Evolutionary conservation across 352 stramenopile species (phyloP).

Genomic region (Aphanomyces cochlioides): DNA sequence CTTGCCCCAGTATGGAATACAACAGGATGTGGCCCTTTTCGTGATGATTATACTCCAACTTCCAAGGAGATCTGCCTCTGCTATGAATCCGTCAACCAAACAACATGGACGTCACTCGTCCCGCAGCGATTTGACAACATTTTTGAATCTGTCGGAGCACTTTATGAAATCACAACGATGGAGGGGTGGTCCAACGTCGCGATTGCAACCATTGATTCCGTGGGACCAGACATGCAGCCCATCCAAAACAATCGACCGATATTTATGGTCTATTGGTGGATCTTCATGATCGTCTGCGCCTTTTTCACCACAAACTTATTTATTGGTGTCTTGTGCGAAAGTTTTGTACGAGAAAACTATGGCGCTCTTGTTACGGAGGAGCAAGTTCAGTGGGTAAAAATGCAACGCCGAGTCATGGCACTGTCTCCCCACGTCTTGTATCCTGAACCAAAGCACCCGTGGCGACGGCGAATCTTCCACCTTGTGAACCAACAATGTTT

Average conservation of each 20-base stretch:
- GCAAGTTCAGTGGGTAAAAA: constrained; percentile 88
- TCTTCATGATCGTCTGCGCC: constrained; percentile 37
- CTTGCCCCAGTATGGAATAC: constrained; percentile 43
- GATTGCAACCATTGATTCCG: constrained; percentile 85
- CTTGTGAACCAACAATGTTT: constrained; percentile 68
- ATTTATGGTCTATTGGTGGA: constrained; percentile 76
- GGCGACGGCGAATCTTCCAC: constrained; percentile 56
- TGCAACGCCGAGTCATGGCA: constrained; percentile 59
- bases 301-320: constrained; percentile 95
- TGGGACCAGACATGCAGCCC: constrained; percentile 90
- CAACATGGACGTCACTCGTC: constrained; percentile 48
- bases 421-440: constrained; percentile 55
- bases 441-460: constrained; percentile 49
- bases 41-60: constrained; percentile 33
- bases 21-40: constrained; percentile 41
- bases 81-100: constrained; percentile 34
- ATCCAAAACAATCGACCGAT: constrained; percentile 81
- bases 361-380: constrained; percentile 63
- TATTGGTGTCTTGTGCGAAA: constrained; percentile 92
- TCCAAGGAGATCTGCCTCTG: constrained; percentile 72
- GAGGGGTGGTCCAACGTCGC: constrained; percentile 92
- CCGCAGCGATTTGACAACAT: constrained; percentile 85
- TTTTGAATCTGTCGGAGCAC: constrained; percentile 60
- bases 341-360: constrained; percentile 88
- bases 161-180: constrained; percentile 92